Conservation (phyloP, 192 early-diverging fungal species). For the Coemansia sp. region DNA sequence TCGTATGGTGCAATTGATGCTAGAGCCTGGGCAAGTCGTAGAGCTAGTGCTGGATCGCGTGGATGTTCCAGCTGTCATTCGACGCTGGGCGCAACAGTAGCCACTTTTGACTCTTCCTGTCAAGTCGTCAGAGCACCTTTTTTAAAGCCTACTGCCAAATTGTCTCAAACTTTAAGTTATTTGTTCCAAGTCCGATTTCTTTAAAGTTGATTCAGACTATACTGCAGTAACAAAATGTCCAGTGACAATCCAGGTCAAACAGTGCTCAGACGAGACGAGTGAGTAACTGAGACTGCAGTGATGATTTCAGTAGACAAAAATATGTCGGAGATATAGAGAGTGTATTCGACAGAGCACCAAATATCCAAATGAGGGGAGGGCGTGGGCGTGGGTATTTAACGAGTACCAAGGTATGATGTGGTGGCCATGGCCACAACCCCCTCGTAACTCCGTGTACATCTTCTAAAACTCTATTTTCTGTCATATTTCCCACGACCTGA, state of each 20-base stretch:
- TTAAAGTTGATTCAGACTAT: neutral
- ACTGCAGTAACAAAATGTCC: neutral
- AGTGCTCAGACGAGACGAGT: conserved; percentile 8
- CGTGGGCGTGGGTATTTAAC: conserved; percentile 5
- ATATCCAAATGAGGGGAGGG: neutral
- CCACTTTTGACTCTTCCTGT: neutral
- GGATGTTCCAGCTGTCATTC: conserved; percentile 66
- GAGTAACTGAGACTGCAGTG: conserved; percentile 1
- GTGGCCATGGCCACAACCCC: conserved; percentile 2
- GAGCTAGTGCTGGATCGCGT: conserved; percentile 62
- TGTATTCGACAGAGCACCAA: neutral
- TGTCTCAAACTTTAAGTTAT: neutral
- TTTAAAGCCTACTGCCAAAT: conserved; percentile 1
- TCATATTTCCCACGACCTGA: neutral
- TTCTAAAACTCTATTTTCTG: neutral
- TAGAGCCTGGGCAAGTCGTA: conserved; percentile 69
- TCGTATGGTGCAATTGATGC: conserved; percentile 80
- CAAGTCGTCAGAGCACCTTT: neutral
- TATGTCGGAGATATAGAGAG: neutral
- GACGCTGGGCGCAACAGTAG: conserved; percentile 63
- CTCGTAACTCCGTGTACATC: conserved; percentile 2
- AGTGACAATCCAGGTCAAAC: conserved; percentile 6
- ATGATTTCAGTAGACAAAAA: neutral
- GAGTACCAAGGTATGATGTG: neutral
- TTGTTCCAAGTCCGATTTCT: neutral